Evolutionary conservation across 2,329 filamentous ascomycete genomes (phyloP).

Genomic region (Ophiostoma pallidulum): DNA sequence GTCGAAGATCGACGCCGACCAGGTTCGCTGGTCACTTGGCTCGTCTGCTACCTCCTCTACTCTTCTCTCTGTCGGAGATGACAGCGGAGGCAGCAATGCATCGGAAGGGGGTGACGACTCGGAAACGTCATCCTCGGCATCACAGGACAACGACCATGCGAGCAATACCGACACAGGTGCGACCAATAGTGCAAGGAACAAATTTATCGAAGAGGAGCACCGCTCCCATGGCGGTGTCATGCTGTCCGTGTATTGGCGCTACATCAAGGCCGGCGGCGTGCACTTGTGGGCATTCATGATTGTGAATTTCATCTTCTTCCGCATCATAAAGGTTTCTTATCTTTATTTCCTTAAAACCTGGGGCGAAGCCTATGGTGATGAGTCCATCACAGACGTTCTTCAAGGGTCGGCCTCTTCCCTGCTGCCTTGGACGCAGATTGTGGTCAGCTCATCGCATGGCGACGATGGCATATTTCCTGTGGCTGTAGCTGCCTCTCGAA

Average conservation of each 20-base stretch:
- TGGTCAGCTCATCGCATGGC: background rate
- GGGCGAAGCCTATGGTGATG: slow-evolving; percentile 61
- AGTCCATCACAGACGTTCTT: slow-evolving; percentile 11
- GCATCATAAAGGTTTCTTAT: slow-evolving; percentile 55
- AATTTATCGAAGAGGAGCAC: slow-evolving; percentile 72
- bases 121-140: slow-evolving; percentile 8
- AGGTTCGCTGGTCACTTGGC: slow-evolving; percentile 23
- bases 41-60: slow-evolving; percentile 26
- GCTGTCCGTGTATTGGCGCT: slow-evolving; percentile 69
- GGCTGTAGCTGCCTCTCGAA: background rate
- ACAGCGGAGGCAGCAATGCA: slow-evolving; percentile 1
- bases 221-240: slow-evolving; percentile 68
- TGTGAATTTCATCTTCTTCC: slow-evolving; percentile 51
- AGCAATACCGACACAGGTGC: slow-evolving; percentile 34
- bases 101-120: slow-evolving; percentile 26
- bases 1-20: slow-evolving; percentile 6
- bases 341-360: slow-evolving; percentile 80
- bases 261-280: slow-evolving; percentile 71
- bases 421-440: background rate
- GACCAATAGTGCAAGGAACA: slow-evolving; percentile 46
- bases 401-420: slow-evolving; percentile 8
- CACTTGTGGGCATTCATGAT: slow-evolving; percentile 63
- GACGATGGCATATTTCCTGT: slow-evolving; percentile 6
- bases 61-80: slow-evolving; percentile 22
- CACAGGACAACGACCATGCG: slow-evolving; percentile 27